Evolutionary conservation across 345 rosid genomes (phyloP).

Genomic region (Murraya paniculata): DNA sequence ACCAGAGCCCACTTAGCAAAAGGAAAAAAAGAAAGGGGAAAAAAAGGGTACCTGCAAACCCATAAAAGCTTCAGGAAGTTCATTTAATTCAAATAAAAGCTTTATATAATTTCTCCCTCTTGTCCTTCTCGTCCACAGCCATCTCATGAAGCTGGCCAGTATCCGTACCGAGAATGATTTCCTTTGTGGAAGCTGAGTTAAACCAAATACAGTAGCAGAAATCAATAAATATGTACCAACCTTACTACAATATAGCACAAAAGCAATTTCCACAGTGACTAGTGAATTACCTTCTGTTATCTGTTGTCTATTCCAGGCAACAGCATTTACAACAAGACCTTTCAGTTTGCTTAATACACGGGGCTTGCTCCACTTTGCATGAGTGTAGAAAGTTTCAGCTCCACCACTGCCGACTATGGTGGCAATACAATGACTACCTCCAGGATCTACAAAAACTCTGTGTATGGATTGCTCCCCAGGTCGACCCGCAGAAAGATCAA

Average conservation of each 20-base stretch:
- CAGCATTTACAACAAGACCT: slow-evolving; percentile 83
- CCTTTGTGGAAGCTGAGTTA: slow-evolving; percentile 80
- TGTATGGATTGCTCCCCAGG: slow-evolving; percentile 89
- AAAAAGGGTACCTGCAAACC: slow-evolving; percentile 69
- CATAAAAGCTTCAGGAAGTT: slow-evolving; percentile 93
- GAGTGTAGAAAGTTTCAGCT: slow-evolving; percentile 84
- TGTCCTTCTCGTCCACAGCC: slow-evolving; percentile 96
- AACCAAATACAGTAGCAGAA: slow-evolving; percentile 11
- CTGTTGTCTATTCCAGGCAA: slow-evolving; percentile 94
- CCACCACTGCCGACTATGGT: slow-evolving; percentile 79
- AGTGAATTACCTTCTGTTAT: slow-evolving; percentile 77
- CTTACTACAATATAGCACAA: not conserved
- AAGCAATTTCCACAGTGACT: not conserved
- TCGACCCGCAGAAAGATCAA: slow-evolving; percentile 84
- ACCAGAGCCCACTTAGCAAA: not conserved
- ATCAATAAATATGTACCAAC: slow-evolving; percentile 8
- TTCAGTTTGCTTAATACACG: slow-evolving; percentile 71
- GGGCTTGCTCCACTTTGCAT: slow-evolving; percentile 95
- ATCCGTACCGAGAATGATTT: slow-evolving; percentile 85
- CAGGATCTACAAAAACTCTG: slow-evolving; percentile 94
- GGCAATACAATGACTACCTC: slow-evolving; percentile 93
- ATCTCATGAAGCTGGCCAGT: slow-evolving; percentile 91
- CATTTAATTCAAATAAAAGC: slow-evolving; percentile 67
- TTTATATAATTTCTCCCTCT: slow-evolving; percentile 89
- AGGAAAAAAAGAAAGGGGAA: not conserved